Evolutionary conservation across 2,329 filamentous ascomycete species (phyloP), one percentile per base, ranked within the genome.

Genomic region (Aureobasidium mangrovei): DNA sequence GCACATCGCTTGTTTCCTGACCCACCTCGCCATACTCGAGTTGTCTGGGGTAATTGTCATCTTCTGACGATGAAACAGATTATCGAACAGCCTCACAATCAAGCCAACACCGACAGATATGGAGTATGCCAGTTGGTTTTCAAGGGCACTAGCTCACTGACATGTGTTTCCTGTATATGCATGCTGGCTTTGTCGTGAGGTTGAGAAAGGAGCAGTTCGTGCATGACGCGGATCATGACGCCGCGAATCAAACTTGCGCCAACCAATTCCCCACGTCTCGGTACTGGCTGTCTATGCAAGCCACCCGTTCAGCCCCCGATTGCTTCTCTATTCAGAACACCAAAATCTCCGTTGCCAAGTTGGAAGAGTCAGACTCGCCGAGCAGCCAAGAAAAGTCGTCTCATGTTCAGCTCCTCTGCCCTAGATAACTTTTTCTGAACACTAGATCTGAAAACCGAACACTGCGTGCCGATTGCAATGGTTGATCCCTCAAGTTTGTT

Each of bases 31-130:
- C 40, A 9, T 38, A 12, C 40, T 7, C 18, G 10, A 43, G 38
- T 24, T 51, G 38, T 51, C 36, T 51, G 24, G 29, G 38, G 33
- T 41, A 31, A 51, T 41, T 51, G 38, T 51, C 47, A 51, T 51
- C 47, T 51, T 39, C 47, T 40, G 47, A 27, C 38, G 38, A 51
- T 51, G 47, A 51, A 51, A 51, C 47, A 18, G 9, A 3, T 36
- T 51, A 10, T 41, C 28, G 39, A 31, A 52, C 6, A 36, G 24
- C 4, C 8, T 36, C 29, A 18, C 10, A 43, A 18, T 4, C 3
- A 27, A n/a, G 9, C 18, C 28, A 42, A 12, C 9, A 36, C 43
- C 31, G 18, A 52, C 41, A 18, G 18, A 18, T 18, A 18, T 18
- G 18, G 18, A 18, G 18, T 18, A 18, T 18, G 18, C 18, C 18